phyloP scores from a whole-genome alignment of 116 monocot species.

The Cymodocea nodosa region DNA sequence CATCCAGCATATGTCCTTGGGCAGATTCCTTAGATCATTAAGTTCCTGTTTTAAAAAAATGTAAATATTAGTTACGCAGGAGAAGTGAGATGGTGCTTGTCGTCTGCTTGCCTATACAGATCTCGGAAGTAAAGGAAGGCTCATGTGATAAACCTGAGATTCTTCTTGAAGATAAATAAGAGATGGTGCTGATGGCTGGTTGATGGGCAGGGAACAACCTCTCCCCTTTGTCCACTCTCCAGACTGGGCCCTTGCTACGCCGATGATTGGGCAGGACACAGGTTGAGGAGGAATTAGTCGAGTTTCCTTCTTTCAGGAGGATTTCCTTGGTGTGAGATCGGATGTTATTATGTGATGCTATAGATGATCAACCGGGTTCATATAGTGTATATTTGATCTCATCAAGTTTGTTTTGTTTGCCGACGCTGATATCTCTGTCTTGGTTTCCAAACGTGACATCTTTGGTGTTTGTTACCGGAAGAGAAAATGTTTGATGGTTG shows the following conservation, averaged over 20 bases:
- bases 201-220: not conserved
- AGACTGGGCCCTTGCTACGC: not conserved
- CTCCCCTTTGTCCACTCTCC: not conserved
- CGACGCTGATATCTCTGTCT: not conserved
- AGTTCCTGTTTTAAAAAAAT: not conserved
- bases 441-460: not conserved
- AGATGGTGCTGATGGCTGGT: constrained; percentile 1
- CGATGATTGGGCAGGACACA: not conserved
- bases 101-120: not conserved
- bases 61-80: constrained; percentile 6
- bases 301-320: not conserved
- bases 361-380: not conserved
- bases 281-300: not conserved
- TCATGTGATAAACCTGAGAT: not conserved
- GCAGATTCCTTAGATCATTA: not conserved
- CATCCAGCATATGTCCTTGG: constrained; percentile 3
- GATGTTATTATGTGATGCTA: not conserved
- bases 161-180: constrained; percentile 1
- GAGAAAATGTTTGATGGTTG: too few relatives aligned
- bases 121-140: not conserved
- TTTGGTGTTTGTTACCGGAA: not conserved
- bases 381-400: not conserved
- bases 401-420: not conserved
- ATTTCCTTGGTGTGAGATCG: not conserved
- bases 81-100: constrained; percentile 1